These are phyloP conservation scores for Colletotrichum gigasporum DNA, from an alignment of 2,329 filamentous ascomycete genomes.

Conservation along the genomic window DNA sequence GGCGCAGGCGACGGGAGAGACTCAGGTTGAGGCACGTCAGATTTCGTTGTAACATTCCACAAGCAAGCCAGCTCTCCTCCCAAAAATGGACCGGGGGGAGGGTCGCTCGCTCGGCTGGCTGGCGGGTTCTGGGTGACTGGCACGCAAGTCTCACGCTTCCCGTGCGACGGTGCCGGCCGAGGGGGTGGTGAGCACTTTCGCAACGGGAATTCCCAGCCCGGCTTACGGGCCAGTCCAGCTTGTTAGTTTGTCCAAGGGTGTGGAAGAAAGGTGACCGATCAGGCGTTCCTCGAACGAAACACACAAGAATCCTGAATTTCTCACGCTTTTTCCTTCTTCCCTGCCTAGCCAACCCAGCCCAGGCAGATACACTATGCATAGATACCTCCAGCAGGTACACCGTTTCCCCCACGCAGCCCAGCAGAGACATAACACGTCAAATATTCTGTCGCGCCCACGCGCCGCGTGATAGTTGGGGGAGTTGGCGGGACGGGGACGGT, in stretches of 20 bases:
- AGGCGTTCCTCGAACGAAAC: background rate
- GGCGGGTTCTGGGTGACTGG: background rate
- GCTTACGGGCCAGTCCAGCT: background rate
- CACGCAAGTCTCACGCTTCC: constrained; percentile 12
- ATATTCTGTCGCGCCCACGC: background rate
- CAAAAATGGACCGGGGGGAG: background rate
- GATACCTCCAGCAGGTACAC: too few species aligned
- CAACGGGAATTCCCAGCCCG: constrained; percentile 5
- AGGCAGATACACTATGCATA: background rate
- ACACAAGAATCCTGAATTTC: background rate
- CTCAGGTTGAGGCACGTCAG: background rate
- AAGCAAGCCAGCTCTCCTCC: background rate
- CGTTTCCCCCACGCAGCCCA: background rate
- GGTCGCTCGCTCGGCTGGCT: background rate
- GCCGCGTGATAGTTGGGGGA: constrained; percentile 27
- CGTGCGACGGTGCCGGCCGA: constrained; percentile 16
- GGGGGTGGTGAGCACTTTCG: constrained; percentile 17
- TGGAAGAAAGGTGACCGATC: background rate
- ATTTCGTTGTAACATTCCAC: background rate
- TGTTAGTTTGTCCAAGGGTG: background rate
- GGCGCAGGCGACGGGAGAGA: constrained; percentile 2
- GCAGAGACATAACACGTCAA: constrained; percentile 16
- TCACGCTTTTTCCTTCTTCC: background rate
- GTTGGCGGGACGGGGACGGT: too few species aligned
- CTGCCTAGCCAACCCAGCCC: background rate